Conservation (phyloP, 1,139 yeast genomes). For the Meyerozyma guilliermondii region DNA sequence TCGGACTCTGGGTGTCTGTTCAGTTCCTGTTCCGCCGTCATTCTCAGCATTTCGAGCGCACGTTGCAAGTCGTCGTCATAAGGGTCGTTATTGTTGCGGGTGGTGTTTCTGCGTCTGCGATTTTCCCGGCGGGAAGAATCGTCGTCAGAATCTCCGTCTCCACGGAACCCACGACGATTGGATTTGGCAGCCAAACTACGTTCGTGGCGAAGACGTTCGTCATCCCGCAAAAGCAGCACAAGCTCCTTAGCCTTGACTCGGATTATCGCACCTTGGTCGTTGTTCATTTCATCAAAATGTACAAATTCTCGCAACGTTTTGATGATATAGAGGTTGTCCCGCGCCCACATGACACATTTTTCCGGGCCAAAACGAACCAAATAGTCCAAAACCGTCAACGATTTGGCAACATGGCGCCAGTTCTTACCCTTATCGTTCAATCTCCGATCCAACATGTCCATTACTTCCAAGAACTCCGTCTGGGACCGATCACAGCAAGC, state of each 20-base stretch:
- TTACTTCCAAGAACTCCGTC: constrained; percentile 80
- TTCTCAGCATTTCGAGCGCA: constrained; percentile 77
- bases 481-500: constrained; percentile 63
- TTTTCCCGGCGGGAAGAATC: constrained; percentile 14
- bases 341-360: constrained; percentile 90
- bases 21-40: constrained; percentile 80
- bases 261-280: constrained; percentile 86
- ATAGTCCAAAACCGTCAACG: constrained; percentile 83
- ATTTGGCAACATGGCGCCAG: constrained; percentile 96
- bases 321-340: constrained; percentile 82
- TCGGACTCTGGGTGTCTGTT: constrained; percentile 27
- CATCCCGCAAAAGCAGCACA: constrained; percentile 74
- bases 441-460: constrained; percentile 94
- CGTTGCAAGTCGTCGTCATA: constrained; percentile 78
- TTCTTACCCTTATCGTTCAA: constrained; percentile 95
- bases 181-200: constrained; percentile 43
- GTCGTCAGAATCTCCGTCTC: constrained; percentile 9
- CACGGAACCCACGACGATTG: constrained; percentile 9
- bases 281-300: constrained; percentile 71
- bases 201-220: constrained; percentile 75
- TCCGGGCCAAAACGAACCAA: constrained; percentile 85
- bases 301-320: constrained; percentile 91
- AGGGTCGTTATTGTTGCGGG: constrained; percentile 25
- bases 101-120: constrained; percentile 18
- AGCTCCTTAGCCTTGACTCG: constrained; percentile 91